Base-by-base conservation (phyloP, 2,329 filamentous ascomycete species). In the Fusarium xyrophilum region DNA sequence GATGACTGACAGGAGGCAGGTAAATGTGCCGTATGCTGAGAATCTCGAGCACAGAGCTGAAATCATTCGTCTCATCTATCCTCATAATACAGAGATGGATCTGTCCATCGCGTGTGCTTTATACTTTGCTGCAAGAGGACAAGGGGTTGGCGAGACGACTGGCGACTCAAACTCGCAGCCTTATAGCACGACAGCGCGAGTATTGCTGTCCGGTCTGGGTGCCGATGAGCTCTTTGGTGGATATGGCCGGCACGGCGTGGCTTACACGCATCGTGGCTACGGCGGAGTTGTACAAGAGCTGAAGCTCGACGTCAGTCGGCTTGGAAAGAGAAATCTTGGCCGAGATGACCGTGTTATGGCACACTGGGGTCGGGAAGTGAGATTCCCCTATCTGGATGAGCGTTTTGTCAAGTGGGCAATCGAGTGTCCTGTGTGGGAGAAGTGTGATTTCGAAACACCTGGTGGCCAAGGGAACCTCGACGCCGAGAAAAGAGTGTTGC, bases 41-140 rank as follows among this genome's bases (percentile, higher is more conserved):
- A 91, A 90, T 0, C 76, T 89, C 43, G 83, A 84, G 4, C 91
- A 97, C 73, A 88, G 92, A 65, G 74, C 84, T 6, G 85, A 84
- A 28, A 86, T 99, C 23, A 86, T 94, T 38, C 85, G 87, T 4
- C 83, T 99, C 21, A 97, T 99, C 77, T 85, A 91, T 71, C 96
- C 96, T 0, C 96, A 99, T 79, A 95, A 97, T 70, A 99, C 96
- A 0, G 96, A 99, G 79, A 99, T 99, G 96, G 96, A 99, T 74
- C 84, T 99, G 2, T 99, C 96, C 6, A 99, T 99, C 72, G 91
- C 92, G 1, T 91, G 87, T 72, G 96, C 96, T 0, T 83, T 99
- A n/a, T 98, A 97, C 78, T 99, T 99, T 81, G 93, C 96, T 9
- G 90, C 95, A 1, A 87, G 93, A 39, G 95, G 93, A 2, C 77